A percentile compares a stretch with the other conserved stretches of the same genome.
phyloP scores from a whole-genome alignment of 495 filamentous ascomycete genomes.

The Alectoria sarmentosa region DNA sequence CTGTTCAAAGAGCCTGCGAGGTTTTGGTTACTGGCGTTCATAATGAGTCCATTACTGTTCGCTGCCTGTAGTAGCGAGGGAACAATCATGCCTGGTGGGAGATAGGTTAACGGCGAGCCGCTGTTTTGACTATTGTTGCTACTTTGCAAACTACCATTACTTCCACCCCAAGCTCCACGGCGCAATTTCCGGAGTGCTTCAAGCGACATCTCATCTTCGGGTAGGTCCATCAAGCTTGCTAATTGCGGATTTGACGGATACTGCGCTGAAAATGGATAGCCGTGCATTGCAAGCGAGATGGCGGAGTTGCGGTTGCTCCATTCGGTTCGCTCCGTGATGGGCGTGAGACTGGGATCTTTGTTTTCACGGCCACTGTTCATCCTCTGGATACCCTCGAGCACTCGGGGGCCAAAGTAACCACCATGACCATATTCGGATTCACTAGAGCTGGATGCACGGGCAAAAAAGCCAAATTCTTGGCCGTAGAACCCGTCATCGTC shows the following conservation, averaged over 20 bases:
- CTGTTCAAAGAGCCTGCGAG: conserved; percentile 22
- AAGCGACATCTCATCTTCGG: conserved; percentile 61
- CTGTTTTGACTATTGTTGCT: conserved; percentile 53
- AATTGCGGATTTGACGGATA: conserved; percentile 49
- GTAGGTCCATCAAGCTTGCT: conserved; percentile 54
- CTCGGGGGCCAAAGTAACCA: conserved; percentile 81
- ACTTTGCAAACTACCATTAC: conserved; percentile 62
- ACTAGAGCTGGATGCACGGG: conserved; percentile 47
- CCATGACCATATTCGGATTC: conserved; percentile 59
- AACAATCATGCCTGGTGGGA: conserved; percentile 30
- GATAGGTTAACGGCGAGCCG: conserved; percentile 23
- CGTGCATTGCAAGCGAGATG: conserved; percentile 61
- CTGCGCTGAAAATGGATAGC: conserved; percentile 32
- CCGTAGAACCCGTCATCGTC: conserved; percentile 93
- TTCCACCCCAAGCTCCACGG: conserved; percentile 72
- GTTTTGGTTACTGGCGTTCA: conserved; percentile 26
- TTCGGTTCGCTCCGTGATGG: conserved; percentile 93
- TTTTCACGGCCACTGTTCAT: conserved; percentile 61
- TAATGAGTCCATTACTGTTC: conserved; percentile 13
- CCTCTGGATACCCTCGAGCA: conserved; percentile 54
- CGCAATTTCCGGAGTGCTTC: conserved; percentile 65
- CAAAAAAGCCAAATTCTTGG: conserved; percentile 97
- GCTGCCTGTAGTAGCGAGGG: conserved; percentile 26
- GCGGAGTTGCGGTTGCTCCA: conserved; percentile 91
- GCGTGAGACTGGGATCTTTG: conserved; percentile 86